Percentiles rank a stretch among this genome's conserved stretches.
Evolutionary conservation across 1,284 basidiomycete genomes (phyloP).

Genomic region (Sanghuangporus sanghuang): DNA sequence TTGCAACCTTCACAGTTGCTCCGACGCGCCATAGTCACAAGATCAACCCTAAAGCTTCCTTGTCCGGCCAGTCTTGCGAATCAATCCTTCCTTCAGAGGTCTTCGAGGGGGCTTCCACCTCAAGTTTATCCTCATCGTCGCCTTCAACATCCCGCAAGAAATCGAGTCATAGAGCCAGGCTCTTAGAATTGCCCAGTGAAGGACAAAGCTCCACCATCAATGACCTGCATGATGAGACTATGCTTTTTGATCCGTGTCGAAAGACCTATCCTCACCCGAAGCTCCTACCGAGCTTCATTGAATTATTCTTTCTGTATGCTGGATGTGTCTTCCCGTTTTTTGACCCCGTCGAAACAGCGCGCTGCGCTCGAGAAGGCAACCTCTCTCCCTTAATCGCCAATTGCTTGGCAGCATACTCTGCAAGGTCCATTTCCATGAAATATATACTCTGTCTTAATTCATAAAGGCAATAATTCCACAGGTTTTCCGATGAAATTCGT

Average conservation of each 20-base stretch:
- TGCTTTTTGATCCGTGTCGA: constrained; percentile 7
- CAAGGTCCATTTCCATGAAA: constrained; percentile 4
- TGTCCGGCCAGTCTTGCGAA: not conserved
- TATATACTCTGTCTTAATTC: not conserved
- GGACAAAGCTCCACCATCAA: not conserved
- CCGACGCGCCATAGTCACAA: not conserved
- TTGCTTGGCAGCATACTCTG: constrained; percentile 9
- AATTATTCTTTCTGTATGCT: constrained; percentile 6
- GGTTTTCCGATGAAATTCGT: constrained; percentile 10
- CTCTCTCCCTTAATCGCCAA: constrained; percentile 10
- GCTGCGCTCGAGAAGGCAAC: not conserved
- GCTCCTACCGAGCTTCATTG: constrained; percentile 8
- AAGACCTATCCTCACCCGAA: constrained; percentile 6
- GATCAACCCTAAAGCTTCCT: not conserved
- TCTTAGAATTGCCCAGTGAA: not conserved
- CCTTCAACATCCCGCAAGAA: not conserved
- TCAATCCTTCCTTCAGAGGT: not conserved
- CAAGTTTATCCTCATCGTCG: not conserved
- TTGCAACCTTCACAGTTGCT: constrained; percentile 12
- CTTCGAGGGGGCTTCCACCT: not conserved
- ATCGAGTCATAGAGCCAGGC: too few relatives aligned
- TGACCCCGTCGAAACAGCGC: constrained; percentile 1
- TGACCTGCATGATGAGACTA: not conserved
- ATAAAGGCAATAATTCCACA: not conserved
- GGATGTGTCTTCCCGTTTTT: constrained; percentile 10